A percentile compares a stretch with the other conserved stretches of the same genome.
Conservation (phyloP, 192 early-diverging fungal genomes). For the Helicostylum pulchrum region DNA sequence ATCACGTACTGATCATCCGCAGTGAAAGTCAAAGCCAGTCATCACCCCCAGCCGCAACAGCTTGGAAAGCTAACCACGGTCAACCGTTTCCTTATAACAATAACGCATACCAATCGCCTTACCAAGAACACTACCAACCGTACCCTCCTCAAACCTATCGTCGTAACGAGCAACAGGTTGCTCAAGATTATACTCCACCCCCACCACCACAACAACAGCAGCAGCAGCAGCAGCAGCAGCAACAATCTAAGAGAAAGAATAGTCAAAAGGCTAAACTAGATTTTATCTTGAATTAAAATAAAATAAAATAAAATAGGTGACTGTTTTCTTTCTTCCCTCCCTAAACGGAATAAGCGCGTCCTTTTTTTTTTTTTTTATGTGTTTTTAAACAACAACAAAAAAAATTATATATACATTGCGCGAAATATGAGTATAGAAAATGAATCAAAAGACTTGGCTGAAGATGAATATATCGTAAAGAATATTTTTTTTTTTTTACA, state of each 20-base stretch:
- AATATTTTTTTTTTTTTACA: too few species aligned
- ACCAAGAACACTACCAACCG: not conserved
- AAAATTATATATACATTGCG: too few species aligned
- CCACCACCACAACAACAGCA: not conserved
- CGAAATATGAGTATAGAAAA: too few species aligned
- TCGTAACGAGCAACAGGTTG: not conserved
- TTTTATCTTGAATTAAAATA: slow-evolving; percentile 14
- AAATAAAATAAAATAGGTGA: not conserved
- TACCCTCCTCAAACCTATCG: not conserved
- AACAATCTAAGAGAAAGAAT: slow-evolving; percentile 11
- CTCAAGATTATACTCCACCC: not conserved
- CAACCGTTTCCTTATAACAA: not conserved
- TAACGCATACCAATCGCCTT: not conserved
- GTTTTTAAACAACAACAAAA: too few species aligned
- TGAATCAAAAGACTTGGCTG: too few species aligned
- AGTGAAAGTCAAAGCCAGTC: not conserved
- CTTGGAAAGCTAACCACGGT: not conserved
- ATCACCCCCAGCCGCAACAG: not conserved
- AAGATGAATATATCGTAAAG: too few species aligned
- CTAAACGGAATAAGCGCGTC: too few species aligned
- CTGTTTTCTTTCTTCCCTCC: not conserved
- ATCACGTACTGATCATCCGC: not conserved
- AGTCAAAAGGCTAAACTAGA: slow-evolving; percentile 13
- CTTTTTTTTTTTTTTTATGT: too few species aligned
- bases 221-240: not conserved